Conservation (phyloP, 441 rosid genomes). For the Dalechampia spathulata region DNA sequence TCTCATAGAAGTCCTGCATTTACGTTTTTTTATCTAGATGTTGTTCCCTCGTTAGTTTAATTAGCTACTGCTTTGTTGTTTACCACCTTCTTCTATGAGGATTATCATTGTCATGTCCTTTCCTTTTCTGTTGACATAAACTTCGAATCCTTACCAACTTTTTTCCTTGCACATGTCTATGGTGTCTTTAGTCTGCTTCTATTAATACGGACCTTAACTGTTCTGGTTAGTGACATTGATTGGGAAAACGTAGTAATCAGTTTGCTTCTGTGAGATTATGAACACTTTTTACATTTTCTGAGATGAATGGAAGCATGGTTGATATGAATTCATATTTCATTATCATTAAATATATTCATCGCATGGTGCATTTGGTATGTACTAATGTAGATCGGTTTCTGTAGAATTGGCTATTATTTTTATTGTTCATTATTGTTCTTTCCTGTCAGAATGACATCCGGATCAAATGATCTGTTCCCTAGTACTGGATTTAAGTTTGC, state of each 20-base stretch:
- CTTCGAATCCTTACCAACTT: not conserved
- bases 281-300: not conserved
- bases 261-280: not conserved
- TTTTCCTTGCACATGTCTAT: not conserved
- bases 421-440: not conserved
- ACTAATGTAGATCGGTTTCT: too few relatives aligned
- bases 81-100: not conserved
- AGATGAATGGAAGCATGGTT: too few relatives aligned
- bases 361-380: too few relatives aligned
- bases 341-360: too few relatives aligned
- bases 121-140: too few relatives aligned
- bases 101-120: conserved; percentile 3
- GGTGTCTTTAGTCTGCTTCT: not conserved
- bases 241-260: not conserved
- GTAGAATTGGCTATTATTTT: not conserved
- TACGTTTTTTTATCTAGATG: too few relatives aligned
- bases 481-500: not conserved
- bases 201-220: not conserved
- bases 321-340: too few relatives aligned
- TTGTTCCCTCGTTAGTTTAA: too few relatives aligned
- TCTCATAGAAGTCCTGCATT: too few relatives aligned
- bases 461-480: not conserved
- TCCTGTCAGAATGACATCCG: conserved; percentile 1
- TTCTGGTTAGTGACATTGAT: not conserved
- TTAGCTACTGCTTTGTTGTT: not conserved